Percentiles rank a stretch among this genome's conserved stretches.
Conservation (phyloP, 495 filamentous ascomycete genomes). For the Penicillium crystallinum region DNA sequence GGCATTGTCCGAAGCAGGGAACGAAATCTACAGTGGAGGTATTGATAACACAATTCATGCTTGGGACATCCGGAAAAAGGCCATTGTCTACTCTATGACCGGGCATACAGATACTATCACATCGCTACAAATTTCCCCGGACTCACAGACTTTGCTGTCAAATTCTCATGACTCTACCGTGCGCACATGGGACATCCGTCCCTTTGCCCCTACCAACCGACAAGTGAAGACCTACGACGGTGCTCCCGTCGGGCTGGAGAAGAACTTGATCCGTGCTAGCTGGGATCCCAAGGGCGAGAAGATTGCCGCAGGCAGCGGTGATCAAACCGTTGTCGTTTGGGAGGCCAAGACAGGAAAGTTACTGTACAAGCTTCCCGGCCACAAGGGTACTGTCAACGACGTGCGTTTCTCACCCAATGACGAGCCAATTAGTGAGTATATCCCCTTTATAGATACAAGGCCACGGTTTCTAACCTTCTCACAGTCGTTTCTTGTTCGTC, state of each 20-base stretch:
- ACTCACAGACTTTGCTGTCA: slow-evolving; percentile 83
- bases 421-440: slow-evolving; percentile 81
- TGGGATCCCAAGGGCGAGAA: slow-evolving; percentile 85
- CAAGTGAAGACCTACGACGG: slow-evolving; percentile 84
- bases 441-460: neutral
- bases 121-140: slow-evolving; percentile 82
- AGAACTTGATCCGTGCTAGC: slow-evolving; percentile 85
- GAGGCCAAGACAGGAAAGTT: slow-evolving; percentile 76
- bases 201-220: slow-evolving; percentile 84
- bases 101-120: slow-evolving; percentile 93
- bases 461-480: slow-evolving; percentile 16
- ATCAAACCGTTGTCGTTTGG: slow-evolving; percentile 89
- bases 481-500: slow-evolving; percentile 82
- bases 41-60: slow-evolving; percentile 98
- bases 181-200: slow-evolving; percentile 91
- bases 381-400: slow-evolving; percentile 94
- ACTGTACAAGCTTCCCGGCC: slow-evolving; percentile 89
- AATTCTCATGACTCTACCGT: slow-evolving; percentile 92
- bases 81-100: slow-evolving; percentile 76
- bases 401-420: slow-evolving; percentile 79
- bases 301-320: slow-evolving; percentile 84
- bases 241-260: slow-evolving; percentile 79
- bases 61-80: slow-evolving; percentile 92
- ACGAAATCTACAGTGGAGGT: slow-evolving; percentile 90
- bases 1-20: slow-evolving; percentile 84